phyloP scores from a whole-genome alignment of 768 basidiomycete genomes.

The Mycena capillaripes region DNA sequence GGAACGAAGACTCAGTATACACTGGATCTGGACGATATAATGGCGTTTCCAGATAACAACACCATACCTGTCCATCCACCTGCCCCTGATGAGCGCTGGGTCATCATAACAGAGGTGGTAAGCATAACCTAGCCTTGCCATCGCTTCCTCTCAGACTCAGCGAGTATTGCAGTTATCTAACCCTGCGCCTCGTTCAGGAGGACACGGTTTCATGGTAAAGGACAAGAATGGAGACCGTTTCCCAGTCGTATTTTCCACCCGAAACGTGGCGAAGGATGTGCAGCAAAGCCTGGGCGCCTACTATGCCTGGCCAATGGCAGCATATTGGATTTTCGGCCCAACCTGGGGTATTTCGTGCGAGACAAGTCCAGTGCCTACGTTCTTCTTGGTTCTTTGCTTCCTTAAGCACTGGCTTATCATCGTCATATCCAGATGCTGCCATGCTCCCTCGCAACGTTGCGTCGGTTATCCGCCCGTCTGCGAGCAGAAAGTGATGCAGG shows the following conservation, averaged over 20 bases:
- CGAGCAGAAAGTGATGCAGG: slow-evolving; percentile 18
- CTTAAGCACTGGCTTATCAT: neutral
- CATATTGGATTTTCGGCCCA: neutral
- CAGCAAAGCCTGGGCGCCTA: neutral
- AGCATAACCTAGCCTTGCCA: neutral
- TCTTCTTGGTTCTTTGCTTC: neutral
- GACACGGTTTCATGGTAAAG: slow-evolving; percentile 13
- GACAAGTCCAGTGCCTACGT: slow-evolving; percentile 14
- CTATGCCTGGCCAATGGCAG: slow-evolving; percentile 18
- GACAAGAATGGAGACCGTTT: slow-evolving; percentile 23
- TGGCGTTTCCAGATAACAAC: slow-evolving; percentile 23
- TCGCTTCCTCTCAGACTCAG: neutral
- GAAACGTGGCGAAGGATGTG: slow-evolving; percentile 3
- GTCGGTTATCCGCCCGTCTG: slow-evolving; percentile 6
- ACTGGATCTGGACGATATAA: slow-evolving; percentile 20
- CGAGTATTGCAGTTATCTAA: neutral
- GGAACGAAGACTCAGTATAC: slow-evolving; percentile 21
- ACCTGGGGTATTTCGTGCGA: slow-evolving; percentile 14
- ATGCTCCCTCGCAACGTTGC: slow-evolving; percentile 15
- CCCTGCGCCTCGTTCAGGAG: slow-evolving; percentile 12
- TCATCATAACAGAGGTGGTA: slow-evolving; percentile 25
- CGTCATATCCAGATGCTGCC: slow-evolving; percentile 5
- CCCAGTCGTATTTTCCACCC: slow-evolving; percentile 21
- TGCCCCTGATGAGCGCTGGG: slow-evolving; percentile 26
- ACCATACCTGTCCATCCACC: slow-evolving; percentile 21